Base-by-base conservation (phyloP, 2,329 filamentous ascomycete species). In the Ustilaginoidea virens region DNA sequence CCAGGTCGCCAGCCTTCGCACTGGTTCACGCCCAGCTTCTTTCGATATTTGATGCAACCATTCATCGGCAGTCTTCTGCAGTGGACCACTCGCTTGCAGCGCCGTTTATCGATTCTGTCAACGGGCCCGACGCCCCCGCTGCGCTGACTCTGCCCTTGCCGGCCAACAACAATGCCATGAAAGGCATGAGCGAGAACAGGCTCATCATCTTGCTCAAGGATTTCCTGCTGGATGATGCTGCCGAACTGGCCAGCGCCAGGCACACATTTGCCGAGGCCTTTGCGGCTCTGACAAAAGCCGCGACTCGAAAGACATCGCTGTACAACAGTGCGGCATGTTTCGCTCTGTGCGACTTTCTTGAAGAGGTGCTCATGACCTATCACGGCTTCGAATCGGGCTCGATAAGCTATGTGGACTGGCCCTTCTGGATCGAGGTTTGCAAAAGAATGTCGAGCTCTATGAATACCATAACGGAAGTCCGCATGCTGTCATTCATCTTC, bases 381-480 rank as follows among this genome's bases (percentile, higher is more conserved):
- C 57, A 65, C 32, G 48, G 55, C 5, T 58, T 55, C 27, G 61
- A 62, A 34, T 55, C 58, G 3, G 48, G 50, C n/a, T 49, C 53
- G n/a, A 41, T 40, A 8, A 46, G 49, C 37, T 65, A 76, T 28
- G 52, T 86, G 23, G 73, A 87, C 48, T 92, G 82, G 78, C 50
- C 65, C 0, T 93, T 94, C 49, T 93, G 85, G 86, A 60, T 90
- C 23, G 67, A 75, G 1, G 82, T 87, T 5, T 86, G 73, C 52
- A 73, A 69, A 49, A 70, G 72, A 46, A 86, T 93, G 60, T 64
- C 86, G 43, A 64, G 74, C 35, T 90, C 82, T 32, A 73, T 87
- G 41, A 92, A 92, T 51, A 86, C 80, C 22, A 80, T 92, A 61
- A 90, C 83, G 0, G 85, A 93, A 51, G 79, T 93, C 36, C 74